Evolutionary conservation across 2,329 filamentous ascomycete genomes (phyloP).

Genomic region (Colletotrichum spinosum): DNA sequence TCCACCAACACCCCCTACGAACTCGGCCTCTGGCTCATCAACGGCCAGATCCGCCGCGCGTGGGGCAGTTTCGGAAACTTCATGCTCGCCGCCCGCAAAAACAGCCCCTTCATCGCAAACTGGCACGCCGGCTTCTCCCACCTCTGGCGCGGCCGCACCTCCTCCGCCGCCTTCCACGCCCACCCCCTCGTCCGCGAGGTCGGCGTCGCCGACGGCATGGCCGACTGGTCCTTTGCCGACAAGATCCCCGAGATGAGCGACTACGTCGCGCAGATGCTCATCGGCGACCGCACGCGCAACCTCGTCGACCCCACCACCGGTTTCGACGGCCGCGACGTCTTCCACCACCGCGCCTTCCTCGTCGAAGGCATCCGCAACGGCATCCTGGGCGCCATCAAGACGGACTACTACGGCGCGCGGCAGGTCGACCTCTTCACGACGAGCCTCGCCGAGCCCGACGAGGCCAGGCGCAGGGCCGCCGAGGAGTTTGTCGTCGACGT

Average conservation of each 20-base stretch:
- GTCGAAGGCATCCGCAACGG: slow-evolving; percentile 47
- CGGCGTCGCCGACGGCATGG: slow-evolving; percentile 45
- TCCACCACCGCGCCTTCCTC: slow-evolving; percentile 46
- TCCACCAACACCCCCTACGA: slow-evolving; percentile 39
- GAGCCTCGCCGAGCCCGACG: slow-evolving; percentile 45
- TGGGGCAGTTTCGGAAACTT: slow-evolving; percentile 54
- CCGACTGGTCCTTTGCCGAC: slow-evolving; percentile 39
- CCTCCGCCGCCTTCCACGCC: slow-evolving; percentile 47
- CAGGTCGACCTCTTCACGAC: slow-evolving; percentile 49
- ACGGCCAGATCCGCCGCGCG: slow-evolving; percentile 46
- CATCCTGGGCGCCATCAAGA: slow-evolving; percentile 46
- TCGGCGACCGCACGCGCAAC: slow-evolving; percentile 48
- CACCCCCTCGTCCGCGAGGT: slow-evolving; percentile 47
- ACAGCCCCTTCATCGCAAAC: slow-evolving; percentile 54
- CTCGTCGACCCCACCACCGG: slow-evolving; percentile 45
- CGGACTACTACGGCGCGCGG: slow-evolving; percentile 43
- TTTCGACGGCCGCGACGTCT: slow-evolving; percentile 49
- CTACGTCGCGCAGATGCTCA: slow-evolving; percentile 51
- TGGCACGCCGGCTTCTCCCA: slow-evolving; percentile 54
- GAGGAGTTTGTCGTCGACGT: slow-evolving; percentile 48
- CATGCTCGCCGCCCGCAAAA: slow-evolving; percentile 55
- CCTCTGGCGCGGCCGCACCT: slow-evolving; percentile 49
- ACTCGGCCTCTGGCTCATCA: slow-evolving; percentile 48
- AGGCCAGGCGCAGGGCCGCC: slow-evolving; percentile 41
- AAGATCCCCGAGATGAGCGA: slow-evolving; percentile 47